These are phyloP conservation scores for Phytophthora cryptogea DNA, from an alignment of 352 stramenopile species.

Conservation along the genomic window DNA sequence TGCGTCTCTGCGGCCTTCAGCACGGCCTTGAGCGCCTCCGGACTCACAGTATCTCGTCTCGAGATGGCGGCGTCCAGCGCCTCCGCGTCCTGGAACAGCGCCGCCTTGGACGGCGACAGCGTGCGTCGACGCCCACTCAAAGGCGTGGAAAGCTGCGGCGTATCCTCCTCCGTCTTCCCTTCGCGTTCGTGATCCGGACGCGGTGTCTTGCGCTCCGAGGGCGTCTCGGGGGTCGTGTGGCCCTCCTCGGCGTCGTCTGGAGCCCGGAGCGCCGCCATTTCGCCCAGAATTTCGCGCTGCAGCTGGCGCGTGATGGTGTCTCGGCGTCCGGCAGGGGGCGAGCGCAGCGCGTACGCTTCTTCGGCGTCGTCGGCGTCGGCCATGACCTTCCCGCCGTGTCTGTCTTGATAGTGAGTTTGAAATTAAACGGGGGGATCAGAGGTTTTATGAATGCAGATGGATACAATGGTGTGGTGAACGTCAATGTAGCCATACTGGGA, in stretches of 20 bases:
- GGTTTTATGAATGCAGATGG: neutral
- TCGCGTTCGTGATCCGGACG: slow-evolving; percentile 2
- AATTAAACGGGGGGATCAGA: neutral
- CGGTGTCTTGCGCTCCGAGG: neutral
- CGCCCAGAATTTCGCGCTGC: slow-evolving; percentile 66
- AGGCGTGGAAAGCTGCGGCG: neutral
- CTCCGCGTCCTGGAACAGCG: slow-evolving; percentile 30
- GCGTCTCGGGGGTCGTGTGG: neutral
- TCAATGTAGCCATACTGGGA: slow-evolving; percentile 18
- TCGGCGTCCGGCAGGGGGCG: slow-evolving; percentile 27
- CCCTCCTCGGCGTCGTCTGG: slow-evolving; percentile 1
- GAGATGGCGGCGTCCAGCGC: slow-evolving; percentile 29
- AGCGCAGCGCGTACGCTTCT: slow-evolving; percentile 37
- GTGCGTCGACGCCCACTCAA: slow-evolving; percentile 21
- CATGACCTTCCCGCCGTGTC: neutral
- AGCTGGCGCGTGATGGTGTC: slow-evolving; percentile 65
- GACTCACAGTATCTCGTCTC: slow-evolving; percentile 40
- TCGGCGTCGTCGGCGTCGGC: slow-evolving; percentile 22
- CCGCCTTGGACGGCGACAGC: slow-evolving; percentile 53
- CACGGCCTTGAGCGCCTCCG: slow-evolving; percentile 36
- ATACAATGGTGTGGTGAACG: neutral
- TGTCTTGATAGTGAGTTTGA: slow-evolving; percentile 1
- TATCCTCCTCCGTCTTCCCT: slow-evolving; percentile 20
- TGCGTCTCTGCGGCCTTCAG: slow-evolving; percentile 16
- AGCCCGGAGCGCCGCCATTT: slow-evolving; percentile 5